These are phyloP conservation scores for Mrakia gelida DNA, from an alignment of 768 basidiomycete genomes.

Conservation along the genomic window DNA sequence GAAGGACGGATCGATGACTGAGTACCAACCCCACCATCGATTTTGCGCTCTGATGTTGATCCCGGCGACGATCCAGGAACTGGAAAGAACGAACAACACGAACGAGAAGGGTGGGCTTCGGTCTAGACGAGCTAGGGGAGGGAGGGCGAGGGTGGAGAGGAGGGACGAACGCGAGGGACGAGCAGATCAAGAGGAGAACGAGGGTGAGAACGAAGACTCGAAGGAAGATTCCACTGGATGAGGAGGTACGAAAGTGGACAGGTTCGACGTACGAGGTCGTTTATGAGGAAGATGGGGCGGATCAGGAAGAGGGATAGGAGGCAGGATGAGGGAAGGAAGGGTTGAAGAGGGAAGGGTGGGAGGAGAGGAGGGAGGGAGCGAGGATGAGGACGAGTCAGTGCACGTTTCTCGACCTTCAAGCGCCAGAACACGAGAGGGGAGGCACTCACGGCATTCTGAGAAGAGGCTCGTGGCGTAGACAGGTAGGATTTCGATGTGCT, in stretches of 20 bases:
- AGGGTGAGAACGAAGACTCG: not conserved
- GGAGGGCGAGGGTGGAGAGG: not conserved
- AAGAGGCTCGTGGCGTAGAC: no score
- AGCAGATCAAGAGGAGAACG: not conserved
- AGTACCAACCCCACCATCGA: not conserved
- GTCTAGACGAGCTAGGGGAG: not conserved
- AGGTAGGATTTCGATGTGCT: no score
- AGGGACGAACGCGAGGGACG: not conserved
- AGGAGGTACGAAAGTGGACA: no score
- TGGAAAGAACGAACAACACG: not conserved
- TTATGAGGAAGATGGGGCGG: not conserved
- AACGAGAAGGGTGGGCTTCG: not conserved
- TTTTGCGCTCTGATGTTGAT: not conserved
- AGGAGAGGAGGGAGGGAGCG: not conserved
- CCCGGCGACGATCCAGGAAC: not conserved
- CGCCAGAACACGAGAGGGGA: not conserved
- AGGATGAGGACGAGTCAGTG: not conserved
- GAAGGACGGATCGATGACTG: not conserved
- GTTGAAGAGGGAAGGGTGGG: not conserved
- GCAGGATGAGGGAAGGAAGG: not conserved
- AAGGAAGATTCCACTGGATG: not conserved
- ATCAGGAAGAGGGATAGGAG: not conserved
- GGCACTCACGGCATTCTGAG: not conserved
- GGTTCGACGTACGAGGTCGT: no score
- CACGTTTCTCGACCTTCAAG: not conserved